A percentile compares a stretch with the other conserved stretches of the same genome.
phyloP scores from a whole-genome alignment of 176 grass and related monocot genomes.

The Cenchrus americanus region DNA sequence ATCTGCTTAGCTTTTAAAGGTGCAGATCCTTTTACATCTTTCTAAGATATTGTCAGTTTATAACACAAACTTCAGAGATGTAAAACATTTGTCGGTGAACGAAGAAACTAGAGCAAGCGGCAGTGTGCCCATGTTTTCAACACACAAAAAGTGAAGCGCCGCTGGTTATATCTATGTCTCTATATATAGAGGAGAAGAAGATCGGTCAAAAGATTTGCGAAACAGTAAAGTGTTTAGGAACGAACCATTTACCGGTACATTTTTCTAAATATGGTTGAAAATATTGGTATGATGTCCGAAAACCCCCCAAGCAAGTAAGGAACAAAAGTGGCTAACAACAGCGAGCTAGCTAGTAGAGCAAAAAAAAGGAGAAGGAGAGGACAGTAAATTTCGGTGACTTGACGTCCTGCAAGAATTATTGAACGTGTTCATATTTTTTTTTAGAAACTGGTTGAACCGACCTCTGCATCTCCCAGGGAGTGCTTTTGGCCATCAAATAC shows the following conservation, averaged over 20 bases:
- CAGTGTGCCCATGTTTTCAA: background rate
- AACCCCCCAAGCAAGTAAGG: background rate
- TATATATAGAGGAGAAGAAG: background rate
- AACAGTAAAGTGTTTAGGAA: background rate
- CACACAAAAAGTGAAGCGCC: background rate
- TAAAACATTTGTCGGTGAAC: background rate
- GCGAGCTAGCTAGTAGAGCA: background rate
- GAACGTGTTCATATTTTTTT: background rate
- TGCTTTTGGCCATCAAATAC: too few relatives aligned
- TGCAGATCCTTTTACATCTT: constrained; percentile 11
- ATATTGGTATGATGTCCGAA: background rate
- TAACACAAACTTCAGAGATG: background rate
- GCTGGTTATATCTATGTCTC: background rate
- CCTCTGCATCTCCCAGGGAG: too few relatives aligned
- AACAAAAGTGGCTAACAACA: background rate
- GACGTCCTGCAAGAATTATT: background rate
- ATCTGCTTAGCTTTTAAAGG: constrained; percentile 5
- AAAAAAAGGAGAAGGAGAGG: too few relatives aligned
- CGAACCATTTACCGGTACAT: background rate
- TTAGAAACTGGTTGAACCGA: too few relatives aligned
- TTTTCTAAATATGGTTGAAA: background rate
- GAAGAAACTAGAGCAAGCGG: background rate
- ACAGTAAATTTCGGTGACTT: background rate
- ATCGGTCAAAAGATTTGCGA: background rate
- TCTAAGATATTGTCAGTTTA: background rate